Conservation (phyloP, 1,139 yeast genomes). For the Zhuliangozyma blackwelliae region DNA sequence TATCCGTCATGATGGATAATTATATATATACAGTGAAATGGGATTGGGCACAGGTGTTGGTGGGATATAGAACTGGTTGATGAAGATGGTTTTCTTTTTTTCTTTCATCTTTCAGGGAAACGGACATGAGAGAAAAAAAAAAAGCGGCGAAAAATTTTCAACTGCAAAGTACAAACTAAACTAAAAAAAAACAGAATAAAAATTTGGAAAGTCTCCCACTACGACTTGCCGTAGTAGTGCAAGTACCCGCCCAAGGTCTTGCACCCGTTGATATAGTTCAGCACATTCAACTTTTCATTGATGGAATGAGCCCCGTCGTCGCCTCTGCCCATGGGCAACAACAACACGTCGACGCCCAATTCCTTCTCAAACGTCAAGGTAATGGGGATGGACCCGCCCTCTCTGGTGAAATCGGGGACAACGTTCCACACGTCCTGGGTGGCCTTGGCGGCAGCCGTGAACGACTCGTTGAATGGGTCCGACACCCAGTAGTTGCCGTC, state of each 20-base stretch:
- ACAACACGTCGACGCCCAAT: conserved; percentile 77
- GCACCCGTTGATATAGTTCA: conserved; percentile 89
- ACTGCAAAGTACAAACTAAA: too few relatives aligned
- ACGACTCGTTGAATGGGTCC: conserved; percentile 88
- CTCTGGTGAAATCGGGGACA: conserved; percentile 95
- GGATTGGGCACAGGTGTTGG: not conserved
- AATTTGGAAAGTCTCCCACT: conserved; percentile 1
- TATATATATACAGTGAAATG: too few relatives aligned
- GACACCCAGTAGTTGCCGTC: conserved; percentile 97
- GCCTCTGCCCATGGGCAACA: conserved; percentile 97
- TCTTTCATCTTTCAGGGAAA: too few relatives aligned
- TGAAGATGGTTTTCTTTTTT: too few relatives aligned
- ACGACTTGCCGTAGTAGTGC: conserved; percentile 66
- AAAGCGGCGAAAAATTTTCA: too few relatives aligned
- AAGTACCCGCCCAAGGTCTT: conserved; percentile 92
- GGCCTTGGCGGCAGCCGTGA: conserved; percentile 92
- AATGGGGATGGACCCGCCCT: conserved; percentile 97
- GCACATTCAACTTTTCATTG: conserved; percentile 85
- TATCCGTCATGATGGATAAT: conserved; percentile 40
- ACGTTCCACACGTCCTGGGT: conserved; percentile 92
- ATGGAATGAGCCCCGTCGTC: conserved; percentile 99
- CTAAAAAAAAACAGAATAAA: too few relatives aligned
- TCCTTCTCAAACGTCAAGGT: conserved; percentile 87
- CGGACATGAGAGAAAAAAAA: too few relatives aligned
- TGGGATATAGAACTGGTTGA: too few relatives aligned